Evolutionary conservation across 2,329 filamentous ascomycete species (phyloP).

Genomic region (Trichoderma cornu-damae): DNA sequence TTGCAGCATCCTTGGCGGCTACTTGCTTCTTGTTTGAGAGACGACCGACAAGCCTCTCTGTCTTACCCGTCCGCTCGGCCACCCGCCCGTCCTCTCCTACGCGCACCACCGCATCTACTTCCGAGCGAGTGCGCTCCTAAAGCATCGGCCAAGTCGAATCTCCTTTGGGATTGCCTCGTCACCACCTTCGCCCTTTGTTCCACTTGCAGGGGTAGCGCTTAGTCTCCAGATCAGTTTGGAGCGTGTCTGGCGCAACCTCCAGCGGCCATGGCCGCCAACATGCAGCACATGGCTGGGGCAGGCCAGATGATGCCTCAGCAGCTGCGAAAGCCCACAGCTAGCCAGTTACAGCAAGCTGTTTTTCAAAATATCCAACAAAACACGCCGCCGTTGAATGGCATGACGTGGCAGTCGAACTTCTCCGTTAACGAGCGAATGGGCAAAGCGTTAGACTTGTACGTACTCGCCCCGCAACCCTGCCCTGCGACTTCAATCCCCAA

Average conservation of each 20-base stretch:
- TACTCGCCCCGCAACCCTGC: conserved; percentile 17
- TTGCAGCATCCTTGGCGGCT: conserved; percentile 25
- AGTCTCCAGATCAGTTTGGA: conserved; percentile 19
- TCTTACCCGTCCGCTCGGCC: neutral
- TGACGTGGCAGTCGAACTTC: conserved; percentile 38
- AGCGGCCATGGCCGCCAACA: conserved; percentile 57
- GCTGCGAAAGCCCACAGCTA: conserved; percentile 30
- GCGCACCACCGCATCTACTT: neutral
- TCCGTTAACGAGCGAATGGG: conserved; percentile 38
- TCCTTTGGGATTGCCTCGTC: neutral
- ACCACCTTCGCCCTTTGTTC: neutral
- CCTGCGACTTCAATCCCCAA: too few relatives aligned
- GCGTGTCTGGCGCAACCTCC: conserved; percentile 21
- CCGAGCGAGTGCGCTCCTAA: neutral
- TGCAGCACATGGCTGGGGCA: conserved; percentile 51
- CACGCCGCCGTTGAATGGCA: conserved; percentile 30
- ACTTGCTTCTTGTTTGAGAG: conserved; percentile 21
- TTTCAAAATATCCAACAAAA: conserved; percentile 38
- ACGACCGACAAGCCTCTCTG: conserved; percentile 4
- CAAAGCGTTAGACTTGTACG: conserved; percentile 42
- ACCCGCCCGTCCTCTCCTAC: neutral
- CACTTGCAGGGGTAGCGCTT: neutral
- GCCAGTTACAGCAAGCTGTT: conserved; percentile 37
- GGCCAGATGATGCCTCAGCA: conserved; percentile 45
- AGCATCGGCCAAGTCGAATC: neutral